Evolutionary conservation across 257 asterid species (phyloP).

Genomic region (Solanum pimpinellifolium): DNA sequence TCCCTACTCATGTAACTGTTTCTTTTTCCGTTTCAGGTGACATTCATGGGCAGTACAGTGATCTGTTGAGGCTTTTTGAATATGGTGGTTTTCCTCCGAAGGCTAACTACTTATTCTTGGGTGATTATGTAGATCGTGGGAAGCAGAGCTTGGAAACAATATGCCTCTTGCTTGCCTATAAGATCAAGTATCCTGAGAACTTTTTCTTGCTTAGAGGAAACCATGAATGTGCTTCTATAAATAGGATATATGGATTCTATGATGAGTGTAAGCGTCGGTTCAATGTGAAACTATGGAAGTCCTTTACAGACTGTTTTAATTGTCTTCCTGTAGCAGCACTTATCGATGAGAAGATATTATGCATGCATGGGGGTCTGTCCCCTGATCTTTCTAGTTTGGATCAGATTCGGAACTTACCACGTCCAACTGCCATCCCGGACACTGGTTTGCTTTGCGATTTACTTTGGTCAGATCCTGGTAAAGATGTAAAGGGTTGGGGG

Average conservation of each 20-base stretch:
- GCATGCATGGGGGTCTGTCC: not conserved
- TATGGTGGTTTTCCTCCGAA: not conserved
- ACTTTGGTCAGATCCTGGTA: not conserved
- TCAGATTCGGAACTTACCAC: not conserved
- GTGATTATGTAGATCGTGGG: not conserved
- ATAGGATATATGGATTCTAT: not conserved
- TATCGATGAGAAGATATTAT: not conserved
- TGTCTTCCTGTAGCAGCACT: not conserved
- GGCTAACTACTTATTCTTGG: not conserved
- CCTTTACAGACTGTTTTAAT: not conserved
- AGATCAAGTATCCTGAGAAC: not conserved
- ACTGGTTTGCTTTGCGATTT: not conserved
- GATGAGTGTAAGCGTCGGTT: not conserved
- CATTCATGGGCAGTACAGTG: not conserved
- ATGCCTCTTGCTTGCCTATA: not conserved
- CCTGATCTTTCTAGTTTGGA: not conserved
- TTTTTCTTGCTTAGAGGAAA: not conserved
- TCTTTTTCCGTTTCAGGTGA: not conserved
- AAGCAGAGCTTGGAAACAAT: not conserved
- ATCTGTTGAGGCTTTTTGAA: not conserved
- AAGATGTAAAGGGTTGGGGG: not conserved
- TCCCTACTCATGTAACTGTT: not conserved
- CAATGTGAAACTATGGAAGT: not conserved
- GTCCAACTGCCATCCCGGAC: not conserved
- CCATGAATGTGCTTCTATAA: not conserved